Evolutionary conservation across 2,329 filamentous ascomycete species (phyloP), one percentile per base, ranked within the genome.

Genomic region (Penicillium sp.): DNA sequence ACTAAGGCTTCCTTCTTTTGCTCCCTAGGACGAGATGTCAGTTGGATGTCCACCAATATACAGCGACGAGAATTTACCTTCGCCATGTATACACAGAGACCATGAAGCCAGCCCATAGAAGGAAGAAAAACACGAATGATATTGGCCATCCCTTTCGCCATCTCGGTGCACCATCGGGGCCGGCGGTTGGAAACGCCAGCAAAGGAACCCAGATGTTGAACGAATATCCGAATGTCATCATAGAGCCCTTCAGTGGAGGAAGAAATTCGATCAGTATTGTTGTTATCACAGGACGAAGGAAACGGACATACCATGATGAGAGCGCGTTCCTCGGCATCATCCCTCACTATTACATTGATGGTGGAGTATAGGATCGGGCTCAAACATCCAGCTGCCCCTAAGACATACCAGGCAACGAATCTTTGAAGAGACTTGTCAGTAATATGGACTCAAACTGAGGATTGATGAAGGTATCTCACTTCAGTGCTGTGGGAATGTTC

Each of bases 71-170:
- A 18, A 7, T 27, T 41, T 55, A 66, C 59, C 63, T 52, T 58
- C 56, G 50, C 46, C 65, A 53, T 40, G 68, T 44, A 3, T 66
- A 10, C 41, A 65, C 39, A 4, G 64, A 48, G 9, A 59, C 34
- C 21, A 68, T 48, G 27, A 68, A 68, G 0, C 63, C 62, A 39
- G 62, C 58, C 78, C 77, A 80, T 23, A 79, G 67, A 4, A 79
- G 61, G 41, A 77, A 65, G 35, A 75, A 73, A 48, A 81, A 81
- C 0, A 71, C 73, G 46, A 80, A 72, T 2, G 77, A 73, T 6
- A 79, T 73, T 0, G 78, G 77, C 70, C 78, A 81, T 0, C 79
- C 79, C 31, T 77, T 78, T 2, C 65, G 74, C 79, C 79, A 82
- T 34, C 74, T 68, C 0, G 79, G 79, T 0, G 76, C 77, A 3